Percentiles rank a stretch among this genome's conserved stretches.
phyloP scores from a whole-genome alignment of 371 early-diverging fungal genomes.

The Cokeromyces recurvatus region DNA sequence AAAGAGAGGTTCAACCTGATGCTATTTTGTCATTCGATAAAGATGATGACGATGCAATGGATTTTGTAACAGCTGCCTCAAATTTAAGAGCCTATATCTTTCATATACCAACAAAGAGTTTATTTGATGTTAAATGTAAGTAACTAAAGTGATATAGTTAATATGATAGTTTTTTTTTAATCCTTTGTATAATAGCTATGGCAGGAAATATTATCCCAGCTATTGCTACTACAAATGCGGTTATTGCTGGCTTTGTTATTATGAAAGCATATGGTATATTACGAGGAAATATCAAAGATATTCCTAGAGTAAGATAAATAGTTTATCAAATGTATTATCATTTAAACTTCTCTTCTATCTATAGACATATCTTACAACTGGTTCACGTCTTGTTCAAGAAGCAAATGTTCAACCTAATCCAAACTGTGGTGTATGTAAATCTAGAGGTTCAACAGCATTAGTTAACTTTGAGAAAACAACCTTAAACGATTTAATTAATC shows the following conservation, averaged over 20 bases:
- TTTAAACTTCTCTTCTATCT: neutral
- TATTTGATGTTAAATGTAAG: constrained; percentile 87
- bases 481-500: constrained; percentile 48
- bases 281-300: constrained; percentile 8
- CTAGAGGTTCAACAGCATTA: constrained; percentile 37
- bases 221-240: constrained; percentile 99
- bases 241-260: constrained; percentile 95
- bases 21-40: constrained; percentile 80
- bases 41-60: constrained; percentile 85
- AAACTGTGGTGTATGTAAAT: constrained; percentile 54
- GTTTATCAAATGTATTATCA: neutral
- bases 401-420: constrained; percentile 53
- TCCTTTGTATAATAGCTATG: constrained; percentile 68
- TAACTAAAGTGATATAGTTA: too few species aligned
- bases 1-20: constrained; percentile 38
- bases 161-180: too few species aligned
- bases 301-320: constrained; percentile 4
- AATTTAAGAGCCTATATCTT: constrained; percentile 85
- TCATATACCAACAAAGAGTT: constrained; percentile 71
- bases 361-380: constrained; percentile 53
- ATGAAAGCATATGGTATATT: constrained; percentile 72
- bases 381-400: constrained; percentile 46
- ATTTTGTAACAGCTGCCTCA: constrained; percentile 90
- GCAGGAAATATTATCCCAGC: constrained; percentile 99
- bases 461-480: constrained; percentile 44